Base-by-base conservation (phyloP, 2,329 filamentous ascomycete genomes). In the Aspergillus ustus region DNA sequence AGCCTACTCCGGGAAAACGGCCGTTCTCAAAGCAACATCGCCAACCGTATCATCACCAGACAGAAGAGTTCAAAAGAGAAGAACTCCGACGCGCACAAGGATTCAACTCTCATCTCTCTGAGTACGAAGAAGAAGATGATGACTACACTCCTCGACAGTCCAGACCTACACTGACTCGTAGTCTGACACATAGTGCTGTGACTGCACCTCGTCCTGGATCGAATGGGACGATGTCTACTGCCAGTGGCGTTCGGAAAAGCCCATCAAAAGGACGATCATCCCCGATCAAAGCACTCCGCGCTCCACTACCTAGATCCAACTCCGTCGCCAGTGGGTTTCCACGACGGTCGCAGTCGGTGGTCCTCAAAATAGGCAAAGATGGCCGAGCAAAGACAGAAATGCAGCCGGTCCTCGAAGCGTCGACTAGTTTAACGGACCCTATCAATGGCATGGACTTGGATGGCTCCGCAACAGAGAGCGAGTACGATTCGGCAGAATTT, bases 21-120 rank as follows among this genome's bases (percentile, higher is more conserved):
- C 69, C 63, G 49, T 69, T 64, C 63, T 66, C 62, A 37, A 68
- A 66, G 22, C 71, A 72, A 37, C 67, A 69, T 8, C 69, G 79
- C 49, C 80, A 81, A 48, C 81, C 81, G 0, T 83, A 83, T 64
- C 77, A 82, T 51, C 79, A 83, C 62, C 81, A 83, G 61, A 77
- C 77, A 1, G 79, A 82, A 67, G 81, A 82, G 62, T 81, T 77
- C 2, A 80, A 78, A 62, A 74, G 80, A 52, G 80, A 80, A 60
- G 72, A 77, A 57, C 66, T 78, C 28, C 74, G 72, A 25, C 75
- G 76, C 34, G 67, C 71, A 3, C 74, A 74, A 52, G 73, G 68
- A 43, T 61, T 73, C 34, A 64, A 70, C 55, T 68, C 65, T 22
- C 72, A 72, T 4, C 67, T 69, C 20, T 61, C 70, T 22, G 65